A percentile compares a stretch with the other conserved stretches of the same genome.
phyloP scores from a whole-genome alignment of 1,139 yeast species.

The Lodderomyces margitis region DNA sequence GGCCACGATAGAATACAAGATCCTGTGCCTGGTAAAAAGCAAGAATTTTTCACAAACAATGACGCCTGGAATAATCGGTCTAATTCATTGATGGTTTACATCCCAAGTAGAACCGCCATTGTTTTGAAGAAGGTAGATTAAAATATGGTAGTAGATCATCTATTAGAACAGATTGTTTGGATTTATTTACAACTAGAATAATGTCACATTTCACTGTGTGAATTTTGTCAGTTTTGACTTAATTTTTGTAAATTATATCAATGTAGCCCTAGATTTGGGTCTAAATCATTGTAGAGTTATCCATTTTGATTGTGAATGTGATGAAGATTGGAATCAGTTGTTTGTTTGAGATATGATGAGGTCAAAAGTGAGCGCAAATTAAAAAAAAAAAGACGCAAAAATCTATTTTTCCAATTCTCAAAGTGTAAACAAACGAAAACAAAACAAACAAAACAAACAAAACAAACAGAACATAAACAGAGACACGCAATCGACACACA shows the following conservation, averaged over 20 bases:
- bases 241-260: too few relatives aligned
- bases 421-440: background rate
- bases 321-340: too few relatives aligned
- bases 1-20: conserved; percentile 76
- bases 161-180: too few relatives aligned
- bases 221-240: too few relatives aligned
- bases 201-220: too few relatives aligned
- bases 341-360: too few relatives aligned
- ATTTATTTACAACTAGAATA: too few relatives aligned
- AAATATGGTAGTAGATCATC: background rate
- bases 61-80: conserved; percentile 77
- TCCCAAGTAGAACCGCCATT: conserved; percentile 80
- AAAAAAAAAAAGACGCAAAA: background rate
- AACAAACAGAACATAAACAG: background rate
- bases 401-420: background rate
- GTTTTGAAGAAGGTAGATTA: conserved; percentile 38
- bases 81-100: conserved; percentile 76
- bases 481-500: background rate
- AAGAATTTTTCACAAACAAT: conserved; percentile 63
- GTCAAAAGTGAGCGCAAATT: too few relatives aligned
- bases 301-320: too few relatives aligned
- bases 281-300: too few relatives aligned
- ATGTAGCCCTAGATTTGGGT: too few relatives aligned
- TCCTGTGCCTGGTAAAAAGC: conserved; percentile 30
- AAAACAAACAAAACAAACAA: background rate